Base-by-base conservation (phyloP, 2,329 filamentous ascomycete genomes). In the Lasiodiplodia theobromae region DNA sequence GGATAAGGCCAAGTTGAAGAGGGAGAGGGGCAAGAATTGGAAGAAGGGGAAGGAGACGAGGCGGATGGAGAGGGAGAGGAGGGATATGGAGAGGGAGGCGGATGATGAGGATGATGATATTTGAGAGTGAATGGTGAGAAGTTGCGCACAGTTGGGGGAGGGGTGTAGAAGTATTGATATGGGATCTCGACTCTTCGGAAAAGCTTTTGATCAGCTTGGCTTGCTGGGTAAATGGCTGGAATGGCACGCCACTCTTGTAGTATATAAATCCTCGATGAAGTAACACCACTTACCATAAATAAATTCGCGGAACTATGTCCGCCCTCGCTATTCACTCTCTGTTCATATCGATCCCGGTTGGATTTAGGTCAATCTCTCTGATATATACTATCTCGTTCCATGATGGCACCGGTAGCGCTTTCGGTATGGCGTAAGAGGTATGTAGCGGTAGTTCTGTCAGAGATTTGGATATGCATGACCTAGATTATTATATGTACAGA, bases 11-110 rank as follows among this genome's bases (percentile, higher is more conserved):
- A 77, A 77, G 6, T 72, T 79, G 67, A 82, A 82, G 72, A 79
- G 74, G 38, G 80, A 79, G 71, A 78, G 79, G 62, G 72, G 78
- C 63, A 78, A 76, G 25, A 79, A 75, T 2, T 78, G 77, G 7
- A 73, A 80, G 67, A 82, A 82, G 72, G 80, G 80, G 21, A 76
- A 77, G 72, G 79, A 74, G 74, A 76, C 75, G 71, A 63, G 67
- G 38, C 16, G 37, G 34, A 64, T 63, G 67, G 38, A 37, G 37
- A 56, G 67, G 57, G 44, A 53, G 34, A 64, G 37, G 67, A 56
- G 49, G 57, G 52, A 68, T 28, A n/a, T 14, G 23, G 57, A 38
- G 49, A 66, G 25, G 53, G 47, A 34, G 40, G 10, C 16, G 37
- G 52, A 51, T 25, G 64, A 67, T 5, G 31, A 52, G 11, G 51